Percentiles rank a stretch among this genome's conserved stretches.
Evolutionary conservation across 1,284 basidiomycete genomes (phyloP).

Genomic region (Fomitopsis schrenkii): DNA sequence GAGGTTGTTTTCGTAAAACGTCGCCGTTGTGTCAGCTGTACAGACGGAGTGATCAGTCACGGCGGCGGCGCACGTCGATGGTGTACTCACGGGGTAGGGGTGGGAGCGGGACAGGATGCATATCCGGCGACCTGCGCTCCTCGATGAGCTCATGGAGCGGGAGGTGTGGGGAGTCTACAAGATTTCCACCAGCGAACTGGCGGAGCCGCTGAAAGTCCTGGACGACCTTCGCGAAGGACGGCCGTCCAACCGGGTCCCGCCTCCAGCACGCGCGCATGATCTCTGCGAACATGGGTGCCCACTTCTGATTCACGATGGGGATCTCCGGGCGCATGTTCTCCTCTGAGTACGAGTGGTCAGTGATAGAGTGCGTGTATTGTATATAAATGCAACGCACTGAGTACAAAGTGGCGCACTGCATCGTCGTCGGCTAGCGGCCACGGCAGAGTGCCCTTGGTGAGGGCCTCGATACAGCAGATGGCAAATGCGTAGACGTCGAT

Average conservation of each 20-base stretch:
- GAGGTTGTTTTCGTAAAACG: constrained; percentile 15
- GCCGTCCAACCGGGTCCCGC: constrained; percentile 39
- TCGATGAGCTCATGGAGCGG: constrained; percentile 14
- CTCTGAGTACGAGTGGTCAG: constrained; percentile 29
- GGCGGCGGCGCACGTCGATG: no score
- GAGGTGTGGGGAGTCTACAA: constrained; percentile 24
- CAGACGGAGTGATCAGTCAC: background rate
- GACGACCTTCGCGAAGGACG: constrained; percentile 44
- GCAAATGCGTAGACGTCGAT: constrained; percentile 75
- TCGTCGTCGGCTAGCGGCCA: constrained; percentile 61
- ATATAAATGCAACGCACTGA: constrained; percentile 40
- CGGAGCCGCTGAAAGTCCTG: constrained; percentile 36
- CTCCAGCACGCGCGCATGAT: constrained; percentile 50
- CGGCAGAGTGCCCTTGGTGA: constrained; percentile 57
- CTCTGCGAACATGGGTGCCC: constrained; percentile 26
- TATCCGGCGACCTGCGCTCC: constrained; percentile 30
- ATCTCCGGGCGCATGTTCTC: constrained; percentile 52
- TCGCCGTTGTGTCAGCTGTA: constrained; percentile 18
- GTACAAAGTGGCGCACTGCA: constrained; percentile 53
- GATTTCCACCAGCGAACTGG: constrained; percentile 23
- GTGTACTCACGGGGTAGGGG: constrained; percentile 22
- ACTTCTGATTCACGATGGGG: constrained; percentile 31
- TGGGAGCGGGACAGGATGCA: constrained; percentile 34
- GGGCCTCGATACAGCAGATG: constrained; percentile 66
- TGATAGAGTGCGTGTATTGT: background rate